Base-by-base conservation (phyloP, 208 protist genomes). In the Tritrichomonas musculus region DNA sequence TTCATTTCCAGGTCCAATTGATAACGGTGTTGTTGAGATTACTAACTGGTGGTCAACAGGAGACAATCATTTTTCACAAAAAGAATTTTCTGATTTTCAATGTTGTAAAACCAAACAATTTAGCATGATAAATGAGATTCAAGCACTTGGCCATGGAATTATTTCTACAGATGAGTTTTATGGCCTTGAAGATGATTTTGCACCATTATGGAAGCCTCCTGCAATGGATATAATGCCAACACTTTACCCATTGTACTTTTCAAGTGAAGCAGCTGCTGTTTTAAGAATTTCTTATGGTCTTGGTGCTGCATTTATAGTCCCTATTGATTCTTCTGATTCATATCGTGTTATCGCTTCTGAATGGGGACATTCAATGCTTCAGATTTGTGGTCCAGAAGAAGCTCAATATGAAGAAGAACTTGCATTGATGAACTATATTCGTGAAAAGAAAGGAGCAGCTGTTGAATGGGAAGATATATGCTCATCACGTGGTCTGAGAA, bases 81-180 rank as follows among this genome's bases (percentile, higher is more conserved):
- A 5, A 27, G 69, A 77, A 36, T 77, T 77, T 47, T 47, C 25
- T 47, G 69, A 47, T 14, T 47, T 77, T 77, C 11, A 25, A 39
- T 47, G 36, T 47, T 36, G 33, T 47, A 77, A 77, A 47, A 14
- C 33, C 69, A n/a, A n/a, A n/a, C 69, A 77, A 77, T 36, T 77
- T 20, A n/a, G 47, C 14, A 47, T 77, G 5, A 77, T 77, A 36
- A 77, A 77, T 77, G 69, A 77, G 47, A 77, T 77, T 77, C 69
- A 77, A n/a, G 25, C 69, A 20, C 69, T 44, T 47, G 69, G 69
- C 20, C 69, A 77, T 36, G 69, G 69, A 27, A 4, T 77, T 39
- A 77, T 77, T 47, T 77, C 69, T 14, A 77, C 69, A 77, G 69
- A 77, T 77, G 69, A 77, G 47, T 77, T 77, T n/a, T 77, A 36